Evolutionary conservation across 352 stramenopile species (phyloP), one percentile per base, ranked within the genome.

Genomic region (Aphanomyces invadans): DNA sequence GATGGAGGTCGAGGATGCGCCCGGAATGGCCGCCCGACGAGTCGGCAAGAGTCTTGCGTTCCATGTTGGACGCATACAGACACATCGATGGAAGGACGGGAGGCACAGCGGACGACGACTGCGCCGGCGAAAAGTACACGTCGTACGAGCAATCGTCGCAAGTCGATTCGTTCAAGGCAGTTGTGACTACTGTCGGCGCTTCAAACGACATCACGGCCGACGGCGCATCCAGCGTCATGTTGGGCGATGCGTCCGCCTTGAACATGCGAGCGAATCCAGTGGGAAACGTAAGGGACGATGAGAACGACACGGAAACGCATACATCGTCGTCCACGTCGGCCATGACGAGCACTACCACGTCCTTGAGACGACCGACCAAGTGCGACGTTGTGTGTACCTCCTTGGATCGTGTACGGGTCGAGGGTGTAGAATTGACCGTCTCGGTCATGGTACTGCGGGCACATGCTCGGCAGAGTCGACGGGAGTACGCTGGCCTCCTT

Each of bases 331-430:
- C 53, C 15, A 48, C 19, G 53, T 62, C 53, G 25, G 53, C 53
- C 53, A 62, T 62, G 28, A 62, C 7, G 9, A 62, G 5, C 31
- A 62, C 53, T 62, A 62, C 25, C 19, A 44, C 15, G 4, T 44
- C 2, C n/a, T n/a, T 21, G 39, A 31, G 33, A 62, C 17, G 5
- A 31, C 19, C 10, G 10, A 31, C 28, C 39, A 4, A 2, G 46
- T 15, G 17, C 21, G 23, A 44, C 9, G 3, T 32, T 54, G 46
- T 2, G 4, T 19, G 1, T 62, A 62, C 53, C 36, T 28, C 53
- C 53, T 62, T 62, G 26, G 53, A 62, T 62, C 31, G 17, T 23
- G 33, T 48, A 32, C 26, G 53, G 53, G 39, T 62, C 29, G n/a
- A 49, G 21, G 7, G 3, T 28, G 23, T 48, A 62, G 25, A 31